phyloP scores from a whole-genome alignment of 345 rosid species.

The Arabis hirsuta region DNA sequence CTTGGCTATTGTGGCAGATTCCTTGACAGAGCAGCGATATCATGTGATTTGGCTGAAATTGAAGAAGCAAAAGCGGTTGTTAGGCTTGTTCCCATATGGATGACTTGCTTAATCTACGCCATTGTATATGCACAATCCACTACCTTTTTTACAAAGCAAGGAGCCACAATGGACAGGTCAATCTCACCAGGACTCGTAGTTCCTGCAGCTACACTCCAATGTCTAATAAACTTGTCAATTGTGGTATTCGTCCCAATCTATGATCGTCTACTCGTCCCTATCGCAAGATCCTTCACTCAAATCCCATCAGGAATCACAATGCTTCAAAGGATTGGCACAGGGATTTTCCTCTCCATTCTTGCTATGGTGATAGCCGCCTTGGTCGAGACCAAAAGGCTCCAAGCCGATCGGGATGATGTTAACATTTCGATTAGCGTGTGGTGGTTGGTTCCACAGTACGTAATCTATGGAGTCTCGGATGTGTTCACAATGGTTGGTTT shows the following conservation, averaged over 20 bases:
- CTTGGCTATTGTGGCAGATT: constrained; percentile 39
- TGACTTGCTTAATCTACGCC: constrained; percentile 50
- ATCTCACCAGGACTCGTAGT: constrained; percentile 44
- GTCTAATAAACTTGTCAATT: constrained; percentile 44
- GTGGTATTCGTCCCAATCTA: constrained; percentile 53
- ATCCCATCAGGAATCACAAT: constrained; percentile 42
- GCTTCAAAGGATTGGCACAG: constrained; percentile 46
- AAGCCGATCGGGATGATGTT: constrained; percentile 24
- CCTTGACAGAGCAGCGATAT: constrained; percentile 51
- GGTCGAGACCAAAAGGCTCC: constrained; percentile 43
- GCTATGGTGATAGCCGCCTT: constrained; percentile 44
- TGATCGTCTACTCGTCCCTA: constrained; percentile 53
- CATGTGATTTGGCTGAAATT: constrained; percentile 47
- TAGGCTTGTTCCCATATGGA: constrained; percentile 58
- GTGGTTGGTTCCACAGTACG: constrained; percentile 48
- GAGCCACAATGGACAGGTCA: constrained; percentile 58
- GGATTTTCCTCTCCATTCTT: constrained; percentile 33
- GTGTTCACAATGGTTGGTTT: constrained; percentile 56
- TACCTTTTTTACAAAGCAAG: constrained; percentile 67
- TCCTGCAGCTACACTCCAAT: constrained; percentile 61
- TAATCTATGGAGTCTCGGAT: constrained; percentile 25
- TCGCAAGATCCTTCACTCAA: constrained; percentile 34
- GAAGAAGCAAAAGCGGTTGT: constrained; percentile 56
- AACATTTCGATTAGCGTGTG: constrained; percentile 38
- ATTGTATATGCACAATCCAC: constrained; percentile 52